Evolutionary conservation across 2,329 filamentous ascomycete genomes (phyloP), one percentile per base, ranked within the genome.

Genomic region (Ambrosiella xylebori): DNA sequence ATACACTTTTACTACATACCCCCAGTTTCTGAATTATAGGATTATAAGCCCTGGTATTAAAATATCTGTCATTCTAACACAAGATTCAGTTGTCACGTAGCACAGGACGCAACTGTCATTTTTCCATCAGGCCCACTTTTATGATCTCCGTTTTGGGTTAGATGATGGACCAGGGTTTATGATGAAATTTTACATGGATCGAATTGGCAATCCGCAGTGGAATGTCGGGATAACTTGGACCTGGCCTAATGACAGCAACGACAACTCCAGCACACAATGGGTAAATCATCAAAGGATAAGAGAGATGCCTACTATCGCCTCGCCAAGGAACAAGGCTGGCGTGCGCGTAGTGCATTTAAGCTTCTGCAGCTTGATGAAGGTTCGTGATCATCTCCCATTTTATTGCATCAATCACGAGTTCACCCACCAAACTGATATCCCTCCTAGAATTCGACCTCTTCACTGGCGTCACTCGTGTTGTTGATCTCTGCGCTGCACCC

Each of bases 251-350:
- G 13, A 47, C 19, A 47, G 11, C 7, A 19, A 47, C 13, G n/a
- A 8, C 51, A 15, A 53, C 37, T 15, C 27, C 13, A 37, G 17
- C 51, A 11, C 37, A 54, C 15, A 41, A 95, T 95, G 90, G 90
- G 90, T 1, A 97, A 97, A 70, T 95, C 93, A 1, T 97, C 91
- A 53, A 98, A 98, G 71, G 93, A 98, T 68, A 98, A 98, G 73
- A 86, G 93, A 57, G 93, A 98, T 70, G 90, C 90, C 51, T 98
- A 98, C 73, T 98, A 98, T 68, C 82, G 93, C 57, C 85, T 98
- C 7, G 93, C 93, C 15, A 98, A 98, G 73, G 93, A 98, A 71
- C 93, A 98, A 75, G 94, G 94, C 63, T 98, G 93, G 91, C 86
- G 93, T 40, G 93, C 93, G 36, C 81, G 93, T 59, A 95, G 89